Percentiles rank a stretch among this genome's conserved stretches.
These are phyloP conservation scores for Pythium plurisporium DNA, from an alignment of 352 stramenopile species.

Conservation along the genomic window DNA sequence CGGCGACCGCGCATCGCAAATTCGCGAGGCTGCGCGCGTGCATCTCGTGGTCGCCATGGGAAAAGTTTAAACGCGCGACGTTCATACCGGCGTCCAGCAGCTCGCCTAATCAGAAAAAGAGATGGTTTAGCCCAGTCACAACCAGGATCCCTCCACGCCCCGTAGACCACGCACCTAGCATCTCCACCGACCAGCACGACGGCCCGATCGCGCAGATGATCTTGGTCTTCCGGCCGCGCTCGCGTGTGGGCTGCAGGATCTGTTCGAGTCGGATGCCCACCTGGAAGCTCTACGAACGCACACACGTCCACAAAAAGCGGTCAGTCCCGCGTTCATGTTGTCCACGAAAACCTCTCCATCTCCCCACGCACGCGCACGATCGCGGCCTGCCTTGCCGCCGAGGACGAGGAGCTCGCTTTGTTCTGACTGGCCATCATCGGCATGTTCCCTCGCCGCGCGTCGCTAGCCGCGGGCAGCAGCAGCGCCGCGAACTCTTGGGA, in stretches of 20 bases:
- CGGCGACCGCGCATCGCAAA: slow-evolving; percentile 71
- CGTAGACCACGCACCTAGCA: slow-evolving; percentile 74
- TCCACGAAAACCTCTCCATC: background rate
- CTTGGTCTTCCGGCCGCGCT: slow-evolving; percentile 92
- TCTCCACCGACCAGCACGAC: slow-evolving; percentile 94
- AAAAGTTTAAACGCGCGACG: slow-evolving; percentile 99
- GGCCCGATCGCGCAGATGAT: slow-evolving; percentile 99
- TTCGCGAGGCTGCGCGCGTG: slow-evolving; percentile 89
- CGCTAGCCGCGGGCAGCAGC: slow-evolving; percentile 31
- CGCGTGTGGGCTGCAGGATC: slow-evolving; percentile 53
- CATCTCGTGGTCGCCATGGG: slow-evolving; percentile 96
- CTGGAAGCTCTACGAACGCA: slow-evolving; percentile 46
- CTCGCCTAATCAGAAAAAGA: slow-evolving; percentile 32
- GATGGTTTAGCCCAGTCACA: background rate
- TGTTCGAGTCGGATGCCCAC: slow-evolving; percentile 67
- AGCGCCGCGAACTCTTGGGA: slow-evolving; percentile 60
- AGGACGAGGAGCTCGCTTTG: background rate
- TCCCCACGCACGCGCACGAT: slow-evolving; percentile 14
- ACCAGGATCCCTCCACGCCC: background rate
- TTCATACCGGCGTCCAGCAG: slow-evolving; percentile 92
- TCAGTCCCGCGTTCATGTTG: background rate
- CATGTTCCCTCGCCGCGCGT: slow-evolving; percentile 4
- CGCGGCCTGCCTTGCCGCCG: background rate
- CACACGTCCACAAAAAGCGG: background rate
- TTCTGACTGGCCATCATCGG: too few species aligned